Evolutionary conservation across 164 flowering plant genomes (phyloP), one percentile per base, ranked within the genome.

Genomic region (Saururus chinensis): DNA sequence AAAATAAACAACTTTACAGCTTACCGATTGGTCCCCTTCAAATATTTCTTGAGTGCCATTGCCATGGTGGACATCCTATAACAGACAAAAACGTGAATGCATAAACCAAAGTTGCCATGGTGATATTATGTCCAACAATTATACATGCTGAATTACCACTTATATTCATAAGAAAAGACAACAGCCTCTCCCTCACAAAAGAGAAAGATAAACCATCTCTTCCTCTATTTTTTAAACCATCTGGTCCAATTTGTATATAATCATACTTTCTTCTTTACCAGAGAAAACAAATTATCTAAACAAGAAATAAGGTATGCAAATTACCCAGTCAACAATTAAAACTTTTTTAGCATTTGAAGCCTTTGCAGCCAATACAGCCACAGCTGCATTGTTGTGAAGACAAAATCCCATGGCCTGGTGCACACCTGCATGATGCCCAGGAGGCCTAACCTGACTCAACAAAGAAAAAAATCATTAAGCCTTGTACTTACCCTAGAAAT

Each of bases 341-440:
- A 93, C 86, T 74, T 79, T 90, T 85, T 87, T 85, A 42, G 99
- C 96, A 69, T 90, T 87, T 51, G 95, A 85, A 70, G 57, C 76
- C 73, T 82, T 96, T 70, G 97, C 96, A 59, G 92, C 95, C 56
- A 81, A 64, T 53, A 87, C 95, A 62, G 97, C 92, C 73, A 90
- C 73, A 59, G 99, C 99, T 53, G 99, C 99, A 87, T 93, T 93
- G 69, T 93, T 93, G 72, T 93, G 97, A 54, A 93, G 95, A 70
- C 99, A 93, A 71, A 93, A 93, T 21, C 99, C 97, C 97, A 90
- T 93, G 53, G 96, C 81, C 6, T 88, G 83, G 53, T 69, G 81
- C 41, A 93, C 80, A 69, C 99, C 97, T 59, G 99, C 99, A 85
- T 93, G 99, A 76, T 93, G 99, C 60, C 99, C 99, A 73, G 99